Percentiles rank a stretch among this genome's conserved stretches.
phyloP scores from a whole-genome alignment of 768 basidiomycete genomes.

The Trametes meyenii region DNA sequence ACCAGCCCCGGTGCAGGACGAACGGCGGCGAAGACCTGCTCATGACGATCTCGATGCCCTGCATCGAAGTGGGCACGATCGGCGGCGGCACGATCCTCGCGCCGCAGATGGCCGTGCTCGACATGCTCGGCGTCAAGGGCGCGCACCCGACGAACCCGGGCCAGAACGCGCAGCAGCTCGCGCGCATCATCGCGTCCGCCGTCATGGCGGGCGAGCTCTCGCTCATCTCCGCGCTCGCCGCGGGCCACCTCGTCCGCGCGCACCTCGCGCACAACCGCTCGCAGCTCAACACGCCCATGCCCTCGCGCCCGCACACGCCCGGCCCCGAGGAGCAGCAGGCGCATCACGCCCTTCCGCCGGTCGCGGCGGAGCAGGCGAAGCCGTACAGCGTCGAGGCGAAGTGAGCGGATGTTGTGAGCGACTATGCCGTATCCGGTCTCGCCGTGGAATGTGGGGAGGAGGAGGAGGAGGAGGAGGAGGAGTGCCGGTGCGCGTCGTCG shows the following conservation, averaged over 20 bases:
- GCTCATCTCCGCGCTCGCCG: conserved; percentile 89
- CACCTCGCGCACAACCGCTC: conserved; percentile 93
- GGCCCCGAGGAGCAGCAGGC: conserved; percentile 34
- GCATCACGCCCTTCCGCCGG: conserved; percentile 1
- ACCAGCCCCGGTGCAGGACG: conserved; percentile 48
- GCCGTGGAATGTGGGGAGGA: too few species aligned
- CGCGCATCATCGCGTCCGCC: conserved; percentile 84
- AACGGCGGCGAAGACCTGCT: conserved; percentile 91
- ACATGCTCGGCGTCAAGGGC: conserved; percentile 92
- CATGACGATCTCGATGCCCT: conserved; percentile 97
- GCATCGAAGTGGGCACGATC: conserved; percentile 97
- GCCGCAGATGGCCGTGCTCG: conserved; percentile 88
- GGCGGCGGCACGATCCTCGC: conserved; percentile 94
- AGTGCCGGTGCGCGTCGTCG: too few species aligned
- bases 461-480: too few species aligned
- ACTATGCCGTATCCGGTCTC: not conserved
- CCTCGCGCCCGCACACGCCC: conserved; percentile 63
- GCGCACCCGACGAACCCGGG: conserved; percentile 88
- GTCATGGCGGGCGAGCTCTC: conserved; percentile 99
- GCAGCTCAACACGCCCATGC: conserved; percentile 72
- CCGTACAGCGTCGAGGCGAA: conserved; percentile 19
- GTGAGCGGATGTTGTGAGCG: not conserved
- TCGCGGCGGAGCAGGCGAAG: conserved; percentile 1
- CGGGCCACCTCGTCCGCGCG: conserved; percentile 91
- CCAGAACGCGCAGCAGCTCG: conserved; percentile 85